Conservation (phyloP, 2,329 filamentous ascomycete genomes). For the Trichocomaceae sp. region DNA sequence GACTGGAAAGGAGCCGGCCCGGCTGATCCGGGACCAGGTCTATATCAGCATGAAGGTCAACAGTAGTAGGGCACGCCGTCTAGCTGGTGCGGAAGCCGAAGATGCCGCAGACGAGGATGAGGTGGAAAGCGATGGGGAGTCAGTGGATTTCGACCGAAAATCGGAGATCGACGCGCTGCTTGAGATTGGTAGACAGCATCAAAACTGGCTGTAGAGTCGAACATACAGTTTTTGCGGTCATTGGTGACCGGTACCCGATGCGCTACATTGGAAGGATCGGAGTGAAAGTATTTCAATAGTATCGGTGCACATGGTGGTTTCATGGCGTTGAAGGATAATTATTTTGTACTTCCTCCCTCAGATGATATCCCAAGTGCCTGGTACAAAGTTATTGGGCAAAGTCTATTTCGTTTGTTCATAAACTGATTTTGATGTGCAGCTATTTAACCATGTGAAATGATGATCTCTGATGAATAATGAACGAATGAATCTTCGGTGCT, state of each 20-base stretch:
- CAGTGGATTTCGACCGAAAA: conserved; percentile 8
- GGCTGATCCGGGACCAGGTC: conserved; percentile 23
- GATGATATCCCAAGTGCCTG: background rate
- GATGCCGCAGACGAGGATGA: conserved; percentile 17
- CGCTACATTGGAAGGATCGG: background rate
- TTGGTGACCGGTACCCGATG: background rate
- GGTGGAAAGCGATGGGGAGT: conserved; percentile 21
- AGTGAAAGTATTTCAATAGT: background rate
- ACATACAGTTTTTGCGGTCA: background rate
- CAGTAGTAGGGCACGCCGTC: conserved; percentile 24
- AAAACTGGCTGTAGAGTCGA: conserved; percentile 15
- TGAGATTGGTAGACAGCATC: conserved; percentile 1
- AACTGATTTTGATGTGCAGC: background rate
- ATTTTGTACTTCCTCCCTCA: background rate
- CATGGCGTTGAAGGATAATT: background rate
- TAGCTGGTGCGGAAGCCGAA: conserved; percentile 19
- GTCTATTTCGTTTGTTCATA: background rate
- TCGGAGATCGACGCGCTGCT: conserved; percentile 10
- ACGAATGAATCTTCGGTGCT: background rate
- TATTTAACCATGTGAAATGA: background rate
- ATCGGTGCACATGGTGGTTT: background rate
- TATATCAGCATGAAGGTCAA: conserved; percentile 28
- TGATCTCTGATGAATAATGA: background rate
- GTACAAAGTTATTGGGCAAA: background rate
- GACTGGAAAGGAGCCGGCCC: conserved; percentile 19